Evolutionary conservation across 2,329 filamentous ascomycete species (phyloP), one percentile per base, ranked within the genome.

Genomic region (Fusarium albosuccineum): DNA sequence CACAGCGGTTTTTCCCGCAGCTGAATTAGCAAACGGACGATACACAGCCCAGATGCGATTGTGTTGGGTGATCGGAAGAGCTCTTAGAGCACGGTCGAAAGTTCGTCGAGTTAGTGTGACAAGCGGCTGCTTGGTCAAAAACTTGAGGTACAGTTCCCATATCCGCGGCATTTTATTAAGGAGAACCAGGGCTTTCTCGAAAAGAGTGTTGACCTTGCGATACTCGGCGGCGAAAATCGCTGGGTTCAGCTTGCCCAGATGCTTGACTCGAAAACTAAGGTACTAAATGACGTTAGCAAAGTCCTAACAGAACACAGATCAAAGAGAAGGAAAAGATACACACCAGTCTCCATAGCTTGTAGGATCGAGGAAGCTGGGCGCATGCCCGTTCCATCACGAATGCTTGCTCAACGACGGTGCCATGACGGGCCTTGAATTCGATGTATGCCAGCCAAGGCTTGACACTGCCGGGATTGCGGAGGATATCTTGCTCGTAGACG

Each of bases 131-230:
- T 92, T 89, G 76, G 95, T 89, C 60, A 99, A 84, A 76, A 99
- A 98, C 49, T 87, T 87, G 65, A 99, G 89, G 77, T 97, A 99
- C 89, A 98, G 93, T 78, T 97, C 94, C 97, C 96, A 99, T 76
- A 99, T 96, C 70, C 89, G 88, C 26, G 97, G 96, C 96, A 99
- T 99, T 82, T 99, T 99, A 82, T 99, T 97, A 65, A 99, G 87
- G 40, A 99, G 85, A 60, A 97, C 92, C 52, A 99, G 83, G 4
- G 96, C 94, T 71, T 93, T 88, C 81, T 99, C 96, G 77, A 97
- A 99, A 40, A 98, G 88, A 55, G 92, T 87, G 78, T 99, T 99
- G 77, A 98, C 94, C 80, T 98, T 99, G 75, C 90, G 87, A 80
- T 91, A 98, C 75, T 99, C 94, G 61, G 87, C 82, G 53, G 89